Base-by-base conservation (phyloP, 228 moss, liverwort and hornwort genomes). In the Sphagnum fallax region DNA sequence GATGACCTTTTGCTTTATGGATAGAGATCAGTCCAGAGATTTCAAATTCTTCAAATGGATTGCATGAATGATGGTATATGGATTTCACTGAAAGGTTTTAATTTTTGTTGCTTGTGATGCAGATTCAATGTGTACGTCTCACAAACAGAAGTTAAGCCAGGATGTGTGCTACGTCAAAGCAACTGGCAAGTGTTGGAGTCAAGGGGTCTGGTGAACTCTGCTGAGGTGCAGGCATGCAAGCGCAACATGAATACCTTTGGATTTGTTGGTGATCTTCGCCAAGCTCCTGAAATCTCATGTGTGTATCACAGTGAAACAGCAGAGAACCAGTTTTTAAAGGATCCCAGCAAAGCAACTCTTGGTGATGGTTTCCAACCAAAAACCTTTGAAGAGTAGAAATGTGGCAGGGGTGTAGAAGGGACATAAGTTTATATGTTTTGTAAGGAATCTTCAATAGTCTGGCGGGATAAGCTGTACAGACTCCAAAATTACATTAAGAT, bases 301-400 rank as follows among this genome's bases (percentile, higher is more conserved):
- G 95, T 95, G 65, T 95, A 95, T 70, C 95, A 95, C 51, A 95
- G 95, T 67, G 95, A 95, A 69, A 90, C 80, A 18, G 92, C 95
- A 16, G 92, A 95, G 72, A 95, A 95, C 66, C 92, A 95, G 71
- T 95, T 95, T 47, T 73, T 95, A 10, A 95, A 95, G 70, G 95
- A 95, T 73, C 95, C 92, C 9, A 70, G 88, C 50, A 95, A 92
- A 78, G 95, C 95, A 60, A 78, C 95, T 11, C 89, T 95, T 16
- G 95, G 95, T n/a, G 95, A 95, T 80, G 95, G 95, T 8, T 95
- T 89, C 70, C 95, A 95, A 74, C 95, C 95, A 2, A 92, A 80
- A 74, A 80, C 79, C 73, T 81, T 86, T 14, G 64, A 75, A 4
- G 80, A 89, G 47, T 76, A 76, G 55, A 32, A 32, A 32, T 32